Evolutionary conservation across 1,284 basidiomycete genomes (phyloP).

Genomic region (Leccinum griseonigrum): DNA sequence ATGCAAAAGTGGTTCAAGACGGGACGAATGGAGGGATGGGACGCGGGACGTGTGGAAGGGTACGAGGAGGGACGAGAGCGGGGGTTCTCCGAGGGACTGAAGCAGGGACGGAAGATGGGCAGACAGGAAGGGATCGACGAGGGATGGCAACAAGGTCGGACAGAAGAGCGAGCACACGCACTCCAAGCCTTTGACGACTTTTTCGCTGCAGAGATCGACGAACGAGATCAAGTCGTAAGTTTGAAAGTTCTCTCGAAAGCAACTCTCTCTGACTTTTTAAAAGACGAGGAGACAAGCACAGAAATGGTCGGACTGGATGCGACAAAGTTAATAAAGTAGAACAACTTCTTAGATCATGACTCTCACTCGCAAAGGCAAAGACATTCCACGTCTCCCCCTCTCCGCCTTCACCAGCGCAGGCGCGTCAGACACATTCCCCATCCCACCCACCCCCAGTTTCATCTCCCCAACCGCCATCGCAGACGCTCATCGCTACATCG

Average conservation of each 20-base stretch:
- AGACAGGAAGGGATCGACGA: constrained; percentile 42
- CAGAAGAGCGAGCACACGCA: constrained; percentile 46
- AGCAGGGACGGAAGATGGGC: constrained; percentile 44
- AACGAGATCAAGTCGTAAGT: constrained; percentile 31
- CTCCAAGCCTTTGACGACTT: constrained; percentile 55
- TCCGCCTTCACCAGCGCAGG: constrained; percentile 55
- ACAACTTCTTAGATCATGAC: constrained; percentile 2
- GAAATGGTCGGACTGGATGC: constrained; percentile 34
- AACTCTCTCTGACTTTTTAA: background rate
- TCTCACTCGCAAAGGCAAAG: constrained; percentile 52
- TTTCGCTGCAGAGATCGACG: constrained; percentile 43
- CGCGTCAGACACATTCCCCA: constrained; percentile 61
- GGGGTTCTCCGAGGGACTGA: constrained; percentile 40
- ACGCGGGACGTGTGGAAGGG: constrained; percentile 41
- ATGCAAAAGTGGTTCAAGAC: constrained; percentile 39
- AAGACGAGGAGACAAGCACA: constrained; percentile 22
- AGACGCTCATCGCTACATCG: constrained; percentile 55
- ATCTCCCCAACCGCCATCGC: constrained; percentile 59
- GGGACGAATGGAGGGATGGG: constrained; percentile 44
- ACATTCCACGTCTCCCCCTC: constrained; percentile 63
- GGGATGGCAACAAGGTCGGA: constrained; percentile 41
- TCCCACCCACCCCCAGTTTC: constrained; percentile 69
- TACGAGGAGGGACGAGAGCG: constrained; percentile 42
- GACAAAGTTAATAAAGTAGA: constrained; percentile 1
- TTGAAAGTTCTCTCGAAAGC: too few species aligned